Percentiles rank a stretch among this genome's conserved stretches.
Conservation (phyloP, 257 asterid species). For the Solanum sitiens region DNA sequence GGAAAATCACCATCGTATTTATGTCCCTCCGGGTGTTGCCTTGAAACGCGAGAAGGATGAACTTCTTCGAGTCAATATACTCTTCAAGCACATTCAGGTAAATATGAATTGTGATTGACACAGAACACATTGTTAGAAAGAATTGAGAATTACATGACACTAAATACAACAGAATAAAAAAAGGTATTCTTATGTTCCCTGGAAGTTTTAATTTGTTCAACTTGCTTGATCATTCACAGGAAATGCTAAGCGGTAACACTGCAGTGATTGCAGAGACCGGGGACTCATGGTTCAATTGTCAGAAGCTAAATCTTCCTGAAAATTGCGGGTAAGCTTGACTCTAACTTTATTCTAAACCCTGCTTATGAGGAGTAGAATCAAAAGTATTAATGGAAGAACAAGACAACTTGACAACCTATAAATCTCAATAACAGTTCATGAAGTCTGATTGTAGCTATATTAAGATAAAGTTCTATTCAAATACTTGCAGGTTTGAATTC, state of each 20-base stretch:
- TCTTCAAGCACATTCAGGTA: constrained; percentile 27
- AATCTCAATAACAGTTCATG: neutral
- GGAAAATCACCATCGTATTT: constrained; percentile 19
- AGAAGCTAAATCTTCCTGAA: constrained; percentile 20
- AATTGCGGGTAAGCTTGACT: constrained; percentile 14
- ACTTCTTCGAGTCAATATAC: constrained; percentile 20
- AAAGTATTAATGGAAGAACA: neutral
- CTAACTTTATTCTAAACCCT: neutral
- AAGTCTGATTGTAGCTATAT: neutral
- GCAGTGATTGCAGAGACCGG: constrained; percentile 20
- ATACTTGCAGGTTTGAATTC: constrained; percentile 16
- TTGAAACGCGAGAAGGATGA: constrained; percentile 10
- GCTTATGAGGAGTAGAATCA: neutral
- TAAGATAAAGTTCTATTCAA: neutral
- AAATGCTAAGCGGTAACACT: constrained; percentile 14
- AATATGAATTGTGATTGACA: neutral
- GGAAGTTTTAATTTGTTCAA: neutral
- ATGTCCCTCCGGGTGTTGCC: constrained; percentile 21
- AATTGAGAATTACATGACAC: neutral
- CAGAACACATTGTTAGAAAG: neutral
- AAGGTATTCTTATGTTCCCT: neutral
- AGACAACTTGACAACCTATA: neutral
- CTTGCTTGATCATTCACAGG: neutral
- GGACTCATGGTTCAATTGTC: constrained; percentile 15
- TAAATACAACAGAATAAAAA: neutral